phyloP scores from a whole-genome alignment of 805 yeast species.

The Wickerhamomyces chambardii region DNA sequence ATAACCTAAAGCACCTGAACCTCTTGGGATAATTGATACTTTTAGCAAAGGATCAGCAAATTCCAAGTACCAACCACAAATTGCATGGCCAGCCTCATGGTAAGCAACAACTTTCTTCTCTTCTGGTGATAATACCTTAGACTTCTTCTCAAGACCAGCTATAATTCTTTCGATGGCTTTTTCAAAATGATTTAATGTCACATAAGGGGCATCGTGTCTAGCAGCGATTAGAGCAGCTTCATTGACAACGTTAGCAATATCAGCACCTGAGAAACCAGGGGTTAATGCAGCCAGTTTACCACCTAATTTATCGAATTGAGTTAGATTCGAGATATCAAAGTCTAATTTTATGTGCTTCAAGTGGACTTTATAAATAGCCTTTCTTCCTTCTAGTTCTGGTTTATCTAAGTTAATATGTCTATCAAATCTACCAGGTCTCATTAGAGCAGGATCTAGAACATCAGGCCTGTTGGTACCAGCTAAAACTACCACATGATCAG shows the following conservation, averaged over 20 bases:
- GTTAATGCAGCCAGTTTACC: conserved; percentile 88
- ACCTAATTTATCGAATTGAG: conserved; percentile 49
- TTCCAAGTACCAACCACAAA: conserved; percentile 87
- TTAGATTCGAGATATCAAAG: conserved; percentile 28
- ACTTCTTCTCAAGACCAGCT: conserved; percentile 88
- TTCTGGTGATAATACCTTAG: conserved; percentile 67
- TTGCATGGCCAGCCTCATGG: conserved; percentile 97
- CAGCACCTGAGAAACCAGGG: conserved; percentile 96
- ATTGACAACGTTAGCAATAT: conserved; percentile 89
- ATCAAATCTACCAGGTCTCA: conserved; percentile 95
- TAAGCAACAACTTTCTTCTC: conserved; percentile 85
- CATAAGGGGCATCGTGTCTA: conserved; percentile 53
- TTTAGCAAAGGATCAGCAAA: conserved; percentile 87
- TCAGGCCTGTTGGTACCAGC: conserved; percentile 96
- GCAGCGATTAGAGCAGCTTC: conserved; percentile 95
- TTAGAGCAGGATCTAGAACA: conserved; percentile 78
- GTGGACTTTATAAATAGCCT: conserved; percentile 78
- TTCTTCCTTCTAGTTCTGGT: conserved; percentile 87
- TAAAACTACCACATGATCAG: conserved; percentile 85
- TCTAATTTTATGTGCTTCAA: conserved; percentile 48
- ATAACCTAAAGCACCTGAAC: conserved; percentile 92
- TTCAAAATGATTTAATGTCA: conserved; percentile 71
- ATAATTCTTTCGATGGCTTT: conserved; percentile 90
- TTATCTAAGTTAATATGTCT: conserved; percentile 80
- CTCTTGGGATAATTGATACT: conserved; percentile 92